Conservation (phyloP, 2,329 filamentous ascomycete species). For the Phialophora verrucosa region DNA sequence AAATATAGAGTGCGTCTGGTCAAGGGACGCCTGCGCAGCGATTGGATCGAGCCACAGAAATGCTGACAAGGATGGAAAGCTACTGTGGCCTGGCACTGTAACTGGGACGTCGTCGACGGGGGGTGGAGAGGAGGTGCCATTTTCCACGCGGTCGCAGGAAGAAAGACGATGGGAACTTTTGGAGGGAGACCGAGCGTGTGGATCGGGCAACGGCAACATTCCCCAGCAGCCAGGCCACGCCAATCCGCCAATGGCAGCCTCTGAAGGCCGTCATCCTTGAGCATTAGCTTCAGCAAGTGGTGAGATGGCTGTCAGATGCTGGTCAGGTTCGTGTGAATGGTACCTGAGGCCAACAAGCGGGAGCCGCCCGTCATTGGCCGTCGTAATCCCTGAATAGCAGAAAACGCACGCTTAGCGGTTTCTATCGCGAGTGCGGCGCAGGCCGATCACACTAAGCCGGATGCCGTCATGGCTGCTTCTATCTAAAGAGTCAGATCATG, state of each 20-base stretch:
- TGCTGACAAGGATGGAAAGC: constrained; percentile 23
- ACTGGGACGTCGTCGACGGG: constrained; percentile 4
- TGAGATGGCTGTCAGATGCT: constrained; percentile 29
- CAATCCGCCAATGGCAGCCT: constrained; percentile 19
- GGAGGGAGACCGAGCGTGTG: constrained; percentile 24
- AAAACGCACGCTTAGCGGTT: constrained; percentile 13
- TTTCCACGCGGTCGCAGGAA: constrained; percentile 25
- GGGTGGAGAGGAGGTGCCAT: constrained; percentile 4
- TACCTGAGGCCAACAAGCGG: constrained; percentile 29
- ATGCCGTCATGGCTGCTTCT: constrained; percentile 25
- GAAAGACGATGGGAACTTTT: constrained; percentile 9
- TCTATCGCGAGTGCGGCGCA: constrained; percentile 33
- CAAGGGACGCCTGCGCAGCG: constrained; percentile 26
- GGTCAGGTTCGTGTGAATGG: constrained; percentile 10
- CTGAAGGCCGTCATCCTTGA: constrained; percentile 20
- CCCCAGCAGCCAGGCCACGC: constrained; percentile 17
- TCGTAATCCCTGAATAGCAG: constrained; percentile 22
- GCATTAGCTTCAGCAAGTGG: constrained; percentile 9
- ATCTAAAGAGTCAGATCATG: constrained; percentile 27
- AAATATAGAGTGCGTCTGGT: constrained; percentile 33
- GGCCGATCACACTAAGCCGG: constrained; percentile 27
- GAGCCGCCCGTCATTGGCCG: constrained; percentile 6
- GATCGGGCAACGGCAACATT: constrained; percentile 26
- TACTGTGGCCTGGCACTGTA: not conserved
- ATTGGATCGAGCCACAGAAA: constrained; percentile 21